Conservation (phyloP, 1,284 basidiomycete species). For the Golubevia pallescens region DNA sequence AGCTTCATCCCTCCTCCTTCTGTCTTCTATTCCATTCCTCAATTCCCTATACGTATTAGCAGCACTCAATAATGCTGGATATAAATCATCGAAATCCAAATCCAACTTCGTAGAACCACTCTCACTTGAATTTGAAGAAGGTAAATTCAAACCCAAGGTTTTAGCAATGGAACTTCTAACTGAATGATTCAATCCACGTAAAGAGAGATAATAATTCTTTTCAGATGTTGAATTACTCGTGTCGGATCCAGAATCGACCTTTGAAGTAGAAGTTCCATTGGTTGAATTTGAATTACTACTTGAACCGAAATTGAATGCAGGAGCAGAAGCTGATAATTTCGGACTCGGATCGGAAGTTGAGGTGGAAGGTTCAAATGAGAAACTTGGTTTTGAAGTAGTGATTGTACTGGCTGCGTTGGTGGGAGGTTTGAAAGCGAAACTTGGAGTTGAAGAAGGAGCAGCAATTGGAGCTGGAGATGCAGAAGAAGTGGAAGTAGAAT, state of each 20-base stretch:
- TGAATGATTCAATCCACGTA: background rate
- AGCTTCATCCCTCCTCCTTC: too few species aligned
- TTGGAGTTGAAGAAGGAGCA: background rate
- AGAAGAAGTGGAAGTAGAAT: background rate
- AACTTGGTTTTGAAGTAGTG: background rate
- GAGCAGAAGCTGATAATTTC: background rate
- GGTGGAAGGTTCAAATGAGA: background rate
- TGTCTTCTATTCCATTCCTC: too few species aligned
- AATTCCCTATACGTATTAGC: too few species aligned
- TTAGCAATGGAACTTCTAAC: background rate
- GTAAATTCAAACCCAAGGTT: too few species aligned
- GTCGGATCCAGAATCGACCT: too few species aligned
- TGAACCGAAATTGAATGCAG: background rate
- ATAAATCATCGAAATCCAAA: too few species aligned
- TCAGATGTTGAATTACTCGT: background rate
- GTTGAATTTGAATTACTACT: background rate
- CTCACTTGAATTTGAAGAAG: too few species aligned
- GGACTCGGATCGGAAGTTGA: background rate
- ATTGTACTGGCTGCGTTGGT: background rate
- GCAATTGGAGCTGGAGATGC: background rate
- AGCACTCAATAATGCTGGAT: too few species aligned
- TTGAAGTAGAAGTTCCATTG: background rate
- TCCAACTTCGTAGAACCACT: too few species aligned
- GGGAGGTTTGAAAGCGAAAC: background rate
- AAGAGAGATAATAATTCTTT: background rate